Evolutionary conservation across 345 rosid species (phyloP), one percentile per base, ranked within the genome.

Genomic region (Stellera chamaejasme): DNA sequence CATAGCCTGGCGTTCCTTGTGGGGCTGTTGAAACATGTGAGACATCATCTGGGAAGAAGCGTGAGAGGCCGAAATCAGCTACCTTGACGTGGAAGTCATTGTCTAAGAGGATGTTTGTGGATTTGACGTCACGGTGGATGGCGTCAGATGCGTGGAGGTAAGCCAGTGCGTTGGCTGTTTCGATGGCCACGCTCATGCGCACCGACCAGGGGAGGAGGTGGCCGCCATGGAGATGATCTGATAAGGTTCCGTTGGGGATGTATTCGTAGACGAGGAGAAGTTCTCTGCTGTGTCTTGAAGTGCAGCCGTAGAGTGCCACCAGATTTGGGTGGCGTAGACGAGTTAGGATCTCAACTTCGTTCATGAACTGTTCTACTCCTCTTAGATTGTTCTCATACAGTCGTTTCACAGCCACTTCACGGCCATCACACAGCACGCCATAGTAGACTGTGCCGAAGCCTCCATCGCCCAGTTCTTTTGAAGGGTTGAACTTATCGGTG

Each of bases 391-490:
- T 59, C 49, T 66, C 72, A 14, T 66, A 72, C 26, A 72, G 59
- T 47, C 76, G 68, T 52, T 72, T 72, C 14, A 72, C 65, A 28
- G 76, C 76, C 12, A 72, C 76, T 0, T 42, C 65, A 39, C 69
- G 65, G 52, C 76, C 76, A 27, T 72, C 69, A 4, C 53, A 49
- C 15, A 72, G 68, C 46, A 43, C 49, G n/a, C 75, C 75, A 53
- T 66, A 47, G 39, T 71, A 71, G 16, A 71, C 75, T 5, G 71
- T 71, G 36, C 75, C 71, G 32, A 66, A 71, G 4, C 75, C 75
- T 43, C 75, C 75, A 48, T 62, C 65, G 14, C 71, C 75, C 5
- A 71, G 71, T 41, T 66, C 75, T 48, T 45, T 67, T 10, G 64
- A 41, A 32, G 67, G 66, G 47, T 71, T 50, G 26, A 71, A 71